Base-by-base conservation (phyloP, 345 rosid genomes). In the Eucalyptus shirleyi region DNA sequence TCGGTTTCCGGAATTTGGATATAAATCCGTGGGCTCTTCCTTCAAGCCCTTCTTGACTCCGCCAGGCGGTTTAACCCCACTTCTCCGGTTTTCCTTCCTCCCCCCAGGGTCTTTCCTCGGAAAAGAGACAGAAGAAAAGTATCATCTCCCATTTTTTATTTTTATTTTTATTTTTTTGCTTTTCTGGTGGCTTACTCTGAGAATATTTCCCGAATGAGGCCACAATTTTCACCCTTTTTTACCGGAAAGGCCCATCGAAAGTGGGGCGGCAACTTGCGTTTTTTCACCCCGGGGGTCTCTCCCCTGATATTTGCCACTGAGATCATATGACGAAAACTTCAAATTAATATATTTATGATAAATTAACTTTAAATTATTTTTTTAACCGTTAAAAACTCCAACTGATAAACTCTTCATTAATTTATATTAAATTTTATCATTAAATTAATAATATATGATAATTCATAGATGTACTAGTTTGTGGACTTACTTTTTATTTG, bases 271-370 rank as follows among this genome's bases (percentile, higher is more conserved):
- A 6, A 37, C 3, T 72, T 72, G 82, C 28, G 45, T 23, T 37
- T 37, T 37, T 72, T 72, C 44, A 6, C 45, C 42, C 83, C 83
- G 19, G 47, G 45, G 4, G 15, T 6, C 45, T 34, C 81, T 34
- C 24, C 24, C 21, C 23, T 18, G 17, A 34, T 34, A 40, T 32
- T 18, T 69, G 6, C 24, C 28, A 37, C 6, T 28, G 37, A 3
- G 1, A 7, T 53, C 24, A 2, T 53, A 18, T 0, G 0, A 51
- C 0, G 0, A 53, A 53, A 18, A 53, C 0, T 0, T 0, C 0
- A 18, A 51, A 51, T 51, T 53, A 1, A 53, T 18, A 18, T 51
- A 53, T 6, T 50, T 50, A 50, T 5, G 1, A 16, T 3, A 16
- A 50, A 6, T 50, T 14, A 50, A 51, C 0, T 51, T 18, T 18